Base-by-base conservation (phyloP, 768 basidiomycete species). In the Mycena venus region DNA sequence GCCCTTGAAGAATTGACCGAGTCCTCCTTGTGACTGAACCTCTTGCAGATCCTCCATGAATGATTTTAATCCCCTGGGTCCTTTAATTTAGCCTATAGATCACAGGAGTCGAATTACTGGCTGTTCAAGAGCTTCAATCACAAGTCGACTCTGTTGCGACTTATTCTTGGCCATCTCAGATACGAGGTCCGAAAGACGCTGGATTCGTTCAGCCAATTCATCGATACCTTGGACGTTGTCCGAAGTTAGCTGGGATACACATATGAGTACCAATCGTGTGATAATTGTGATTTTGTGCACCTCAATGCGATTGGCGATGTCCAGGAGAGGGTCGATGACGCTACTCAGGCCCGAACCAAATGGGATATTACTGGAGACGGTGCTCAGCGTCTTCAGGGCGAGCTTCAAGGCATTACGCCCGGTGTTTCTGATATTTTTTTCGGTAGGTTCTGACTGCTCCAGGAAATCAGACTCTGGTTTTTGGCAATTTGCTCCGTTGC, bases 1-100 rank as follows among this genome's bases (percentile, higher is more conserved):
- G n/a, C 68, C 51, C 38, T 70, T 70, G 68, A 70, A 70, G 59
- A 70, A 70, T 32, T 49, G 56, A n/a, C 27, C n/a, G 34, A 70
- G 40, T 53, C 34, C 61, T 14, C 58, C 68, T 31, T 51, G 58
- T 5, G 58, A n/a, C 2, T 10, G 25, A 25, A 59, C 58, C 17
- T 29, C 34, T 11, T 49, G 21, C 11, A 70, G 25, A 32, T 70
- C 58, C 5, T 11, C 36, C 8, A 27, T 36, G n/a, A 73, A 68
- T 3, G 56, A 53, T 34, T 61, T n/a, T 3, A 73, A 25, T 31
- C 68, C 72, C 21, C 72, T 73, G 21, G 8, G 44, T 25, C 8
- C 3, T 19, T 19, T 36, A 29, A 62, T 47, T 51, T 0, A 47
- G n/a, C 27, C 25, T 11, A 17, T 29, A 29, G 14, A 42, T 2